phyloP scores from a whole-genome alignment of 768 basidiomycete species.

The Podaxis mareebaensis region DNA sequence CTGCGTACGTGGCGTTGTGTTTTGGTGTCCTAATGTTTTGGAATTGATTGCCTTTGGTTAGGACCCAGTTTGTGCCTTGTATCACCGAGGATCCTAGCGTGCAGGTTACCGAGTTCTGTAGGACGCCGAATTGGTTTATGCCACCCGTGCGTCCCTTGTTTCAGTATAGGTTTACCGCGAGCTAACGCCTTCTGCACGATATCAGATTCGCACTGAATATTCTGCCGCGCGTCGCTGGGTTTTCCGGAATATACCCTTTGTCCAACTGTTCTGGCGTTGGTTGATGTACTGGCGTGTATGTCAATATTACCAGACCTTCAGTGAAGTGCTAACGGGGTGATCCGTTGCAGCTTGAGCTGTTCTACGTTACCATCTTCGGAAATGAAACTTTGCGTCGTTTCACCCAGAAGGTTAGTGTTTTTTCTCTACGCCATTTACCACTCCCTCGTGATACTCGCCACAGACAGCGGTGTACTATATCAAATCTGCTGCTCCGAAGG shows the following conservation, averaged over 20 bases:
- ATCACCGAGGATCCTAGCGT: constrained; percentile 41
- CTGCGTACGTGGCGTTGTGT: constrained; percentile 40
- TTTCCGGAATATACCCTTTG: constrained; percentile 16
- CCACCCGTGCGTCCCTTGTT: constrained; percentile 37
- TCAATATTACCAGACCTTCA: background rate
- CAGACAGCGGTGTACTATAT: constrained; percentile 36
- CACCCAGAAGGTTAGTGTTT: background rate
- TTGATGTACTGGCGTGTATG: constrained; percentile 1
- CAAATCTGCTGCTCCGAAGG: constrained; percentile 38
- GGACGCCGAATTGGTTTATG: constrained; percentile 49
- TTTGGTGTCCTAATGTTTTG: constrained; percentile 10
- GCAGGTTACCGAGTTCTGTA: constrained; percentile 48
- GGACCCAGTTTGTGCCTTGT: constrained; percentile 51
- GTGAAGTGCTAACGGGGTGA: background rate
- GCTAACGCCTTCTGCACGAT: background rate
- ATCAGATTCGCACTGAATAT: constrained; percentile 18
- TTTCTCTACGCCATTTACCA: background rate
- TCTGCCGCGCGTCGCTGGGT: constrained; percentile 20
- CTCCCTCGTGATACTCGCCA: background rate
- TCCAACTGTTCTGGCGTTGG: constrained; percentile 2
- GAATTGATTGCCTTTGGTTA: constrained; percentile 21
- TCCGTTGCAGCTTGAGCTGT: background rate
- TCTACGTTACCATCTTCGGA: background rate
- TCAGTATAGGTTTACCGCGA: background rate
- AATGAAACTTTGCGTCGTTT: background rate